Base-by-base conservation (phyloP, 2,329 filamentous ascomycete species). In the Fonsecaea erecta region DNA sequence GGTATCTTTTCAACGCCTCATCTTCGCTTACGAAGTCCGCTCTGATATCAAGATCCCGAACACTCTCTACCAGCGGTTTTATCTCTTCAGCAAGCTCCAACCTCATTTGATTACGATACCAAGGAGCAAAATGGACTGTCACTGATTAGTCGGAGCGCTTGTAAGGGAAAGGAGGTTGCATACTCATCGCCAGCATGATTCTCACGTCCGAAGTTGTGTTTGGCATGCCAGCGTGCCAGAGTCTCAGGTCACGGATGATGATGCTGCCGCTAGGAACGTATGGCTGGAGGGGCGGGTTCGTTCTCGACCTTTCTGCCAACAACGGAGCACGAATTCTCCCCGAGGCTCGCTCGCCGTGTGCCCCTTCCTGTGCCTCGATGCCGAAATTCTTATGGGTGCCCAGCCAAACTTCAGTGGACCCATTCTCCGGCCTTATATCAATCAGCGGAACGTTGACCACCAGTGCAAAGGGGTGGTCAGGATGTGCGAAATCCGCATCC, bases 391-490 rank as follows among this genome's bases (percentile, higher is more conserved):
- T 73, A 68, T 87, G 84, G 0, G 85, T 86, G 14, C 84, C 84
- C 2, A 86, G 79, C 85, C 85, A 87, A n/a, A 87, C 70, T 74
- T 86, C 85, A 0, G 85, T 87, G 1, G 81, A 81, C 1, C 84
- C 85, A 69, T 86, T 87, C 62, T 80, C 77, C 0, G 81, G 79
- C 0, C 75, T 81, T 73, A 84, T 83, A 34, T 79, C 76, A 12
- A 85, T 76, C 0, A 87, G 76, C 0, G 83, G 83, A 5, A 86
- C 75, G 66, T 87, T 87, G 67, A 85, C 73, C 1, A 85, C 82
- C 14, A 85, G 77, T 3, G 83, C 84, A 65, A 87, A 88, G 0
- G 84, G 83, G 64, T 83, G 80, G 0, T 74, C 66, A 0, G 84
- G 86, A 65, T 87, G 83, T 2, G 76, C 75, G 71, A 87, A 87